Conservation (phyloP, 345 rosid species). For the Bruguiera parviflora region DNA sequence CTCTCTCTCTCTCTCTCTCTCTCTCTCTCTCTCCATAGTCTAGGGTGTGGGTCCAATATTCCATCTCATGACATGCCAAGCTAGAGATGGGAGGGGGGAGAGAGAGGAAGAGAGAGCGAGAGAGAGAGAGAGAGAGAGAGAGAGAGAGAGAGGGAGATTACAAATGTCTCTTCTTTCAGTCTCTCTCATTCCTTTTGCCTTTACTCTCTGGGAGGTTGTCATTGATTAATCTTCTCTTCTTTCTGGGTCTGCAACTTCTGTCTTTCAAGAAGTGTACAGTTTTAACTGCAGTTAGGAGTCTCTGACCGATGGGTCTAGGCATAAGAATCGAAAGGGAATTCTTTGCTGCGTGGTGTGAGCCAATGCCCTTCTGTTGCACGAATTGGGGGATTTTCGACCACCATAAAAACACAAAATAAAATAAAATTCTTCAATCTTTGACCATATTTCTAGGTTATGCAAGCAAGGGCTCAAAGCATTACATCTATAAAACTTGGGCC, state of each 20-base stretch:
- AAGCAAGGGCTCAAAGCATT: too few relatives aligned
- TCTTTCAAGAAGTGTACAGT: slow-evolving; percentile 7
- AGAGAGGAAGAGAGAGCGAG: too few relatives aligned
- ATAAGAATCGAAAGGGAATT: neutral
- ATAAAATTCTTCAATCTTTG: neutral
- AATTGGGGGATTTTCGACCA: too few relatives aligned
- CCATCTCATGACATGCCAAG: neutral
- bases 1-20: neutral
- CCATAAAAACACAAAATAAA: neutral
- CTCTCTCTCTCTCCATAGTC: neutral
- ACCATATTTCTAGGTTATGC: neutral
- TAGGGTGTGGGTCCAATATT: neutral
- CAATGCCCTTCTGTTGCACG: too few relatives aligned
- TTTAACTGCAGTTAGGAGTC: slow-evolving; percentile 27
- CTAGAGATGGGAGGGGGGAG: too few relatives aligned
- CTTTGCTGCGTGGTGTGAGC: too few relatives aligned
- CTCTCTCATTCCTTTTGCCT: slow-evolving; percentile 37
- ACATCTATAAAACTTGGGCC: too few relatives aligned
- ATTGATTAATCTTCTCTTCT: slow-evolving; percentile 16
- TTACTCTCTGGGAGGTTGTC: slow-evolving; percentile 4
- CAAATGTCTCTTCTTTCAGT: slow-evolving; percentile 25
- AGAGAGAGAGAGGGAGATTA: neutral
- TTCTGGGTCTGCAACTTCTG: neutral
- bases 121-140: neutral
- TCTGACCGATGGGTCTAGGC: neutral